Evolutionary conservation across 1,284 basidiomycete species (phyloP).

Genomic region (Mycosarcoma mackinlayi): DNA sequence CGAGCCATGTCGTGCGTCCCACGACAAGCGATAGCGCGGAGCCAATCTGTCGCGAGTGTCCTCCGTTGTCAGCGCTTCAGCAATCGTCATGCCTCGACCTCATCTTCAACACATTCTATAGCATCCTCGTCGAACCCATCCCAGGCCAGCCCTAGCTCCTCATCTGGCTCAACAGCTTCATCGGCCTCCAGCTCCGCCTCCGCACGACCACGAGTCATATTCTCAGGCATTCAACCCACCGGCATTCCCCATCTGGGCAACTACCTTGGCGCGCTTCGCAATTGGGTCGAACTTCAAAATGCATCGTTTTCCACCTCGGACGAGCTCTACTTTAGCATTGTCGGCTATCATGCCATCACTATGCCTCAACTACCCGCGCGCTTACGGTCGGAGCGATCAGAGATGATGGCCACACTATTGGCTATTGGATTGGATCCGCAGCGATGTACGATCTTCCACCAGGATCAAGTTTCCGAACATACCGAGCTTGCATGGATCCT

Average conservation of each 20-base stretch:
- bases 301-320: slow-evolving; percentile 72
- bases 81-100: slow-evolving; percentile 6
- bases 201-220: slow-evolving; percentile 70
- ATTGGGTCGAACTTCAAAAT: slow-evolving; percentile 85
- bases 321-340: slow-evolving; percentile 79
- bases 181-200: background rate
- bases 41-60: too few species aligned
- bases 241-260: slow-evolving; percentile 92
- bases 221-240: slow-evolving; percentile 86
- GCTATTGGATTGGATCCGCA: slow-evolving; percentile 86
- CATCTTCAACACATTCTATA: slow-evolving; percentile 2
- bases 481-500: slow-evolving; percentile 91
- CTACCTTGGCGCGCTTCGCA: slow-evolving; percentile 86
- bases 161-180: background rate
- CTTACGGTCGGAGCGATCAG: slow-evolving; percentile 70
- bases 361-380: slow-evolving; percentile 53
- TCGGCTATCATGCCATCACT: slow-evolving; percentile 74
- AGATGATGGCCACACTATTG: slow-evolving; percentile 84
- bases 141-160: background rate
- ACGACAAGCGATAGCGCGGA: too few species aligned
- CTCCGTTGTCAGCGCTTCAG: too few species aligned
- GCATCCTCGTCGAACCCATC: slow-evolving; percentile 8
- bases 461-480: slow-evolving; percentile 88
- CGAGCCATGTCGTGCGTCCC: slow-evolving; percentile 1
- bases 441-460: slow-evolving; percentile 82